Conservation (phyloP, 106 monocot genomes). For the Acanthochlamys bracteata region DNA sequence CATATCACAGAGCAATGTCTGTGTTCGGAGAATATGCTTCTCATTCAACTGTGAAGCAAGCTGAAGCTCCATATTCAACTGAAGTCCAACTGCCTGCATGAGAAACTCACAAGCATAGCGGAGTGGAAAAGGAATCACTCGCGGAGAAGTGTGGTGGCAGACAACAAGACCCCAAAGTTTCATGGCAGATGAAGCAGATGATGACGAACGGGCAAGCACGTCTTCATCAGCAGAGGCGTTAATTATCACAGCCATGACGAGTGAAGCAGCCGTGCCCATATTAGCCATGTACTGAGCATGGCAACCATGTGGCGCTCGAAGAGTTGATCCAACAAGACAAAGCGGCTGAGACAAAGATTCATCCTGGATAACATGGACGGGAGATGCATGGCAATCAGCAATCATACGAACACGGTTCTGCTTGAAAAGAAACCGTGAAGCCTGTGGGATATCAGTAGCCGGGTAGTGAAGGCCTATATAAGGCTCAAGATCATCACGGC, state of each 20-base stretch:
- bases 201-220: too few relatives aligned
- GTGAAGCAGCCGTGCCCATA: conserved; percentile 85
- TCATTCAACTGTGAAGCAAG: conserved; percentile 68
- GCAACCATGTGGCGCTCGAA: conserved; percentile 77
- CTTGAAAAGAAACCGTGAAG: conserved; percentile 78
- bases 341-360: conserved; percentile 53
- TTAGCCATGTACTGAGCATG: conserved; percentile 88
- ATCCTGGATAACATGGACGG: conserved; percentile 69
- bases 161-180: conserved; percentile 95
- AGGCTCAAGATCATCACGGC: conserved; percentile 62
- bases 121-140: conserved; percentile 85
- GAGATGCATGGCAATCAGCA: conserved; percentile 60
- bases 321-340: conserved; percentile 85
- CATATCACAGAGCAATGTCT: conserved; percentile 91
- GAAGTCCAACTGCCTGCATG: conserved; percentile 93
- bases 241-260: conserved; percentile 79
- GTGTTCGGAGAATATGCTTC: conserved; percentile 83
- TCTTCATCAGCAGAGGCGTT: conserved; percentile 53
- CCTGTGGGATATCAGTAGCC: conserved; percentile 88
- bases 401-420: conserved; percentile 96
- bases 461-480: conserved; percentile 92
- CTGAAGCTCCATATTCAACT: conserved; percentile 94
- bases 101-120: conserved; percentile 96
- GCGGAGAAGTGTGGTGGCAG: conserved; percentile 85
- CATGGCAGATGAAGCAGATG: conserved; percentile 23